Base-by-base conservation (phyloP, 208 protist genomes). In the Crithidia sp. region DNA sequence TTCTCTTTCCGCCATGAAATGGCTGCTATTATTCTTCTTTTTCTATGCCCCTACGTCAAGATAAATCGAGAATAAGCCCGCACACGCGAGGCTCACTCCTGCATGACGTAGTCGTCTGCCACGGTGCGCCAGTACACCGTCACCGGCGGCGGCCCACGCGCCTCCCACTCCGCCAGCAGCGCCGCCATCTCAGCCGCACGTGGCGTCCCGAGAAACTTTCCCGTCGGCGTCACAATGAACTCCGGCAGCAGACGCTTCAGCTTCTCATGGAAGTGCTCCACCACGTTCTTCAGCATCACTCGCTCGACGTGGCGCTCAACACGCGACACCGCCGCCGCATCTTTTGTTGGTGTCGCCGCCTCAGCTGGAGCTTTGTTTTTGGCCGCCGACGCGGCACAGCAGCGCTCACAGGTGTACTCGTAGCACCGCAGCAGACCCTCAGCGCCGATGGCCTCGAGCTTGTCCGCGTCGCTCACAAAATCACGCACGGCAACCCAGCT, bases 381-480 rank as follows among this genome's bases (percentile, higher is more conserved):
- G 10, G 14, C 37, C 45, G 44, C 9, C 55, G 40, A 43, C 5
- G 9, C 57, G n/a, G 54, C 60, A 17, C 66, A 61, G 50, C 56
- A 55, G 2, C 62, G 71, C 16, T 47, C 71, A 52, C 77, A 84
- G 39, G 83, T 85, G 80, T 86, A 94, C 73, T 87, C 71, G 59
- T 93, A 89, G 79, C 92, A 96, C 7, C 92, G 88, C 43, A 78
- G 62, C 40, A 96, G 80, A 16, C 92, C 92, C 7, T 80, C 78
- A 6, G 69, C 66, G 36, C 92, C 92, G 57, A 96, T 92, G 9
- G 92, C 88, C 72, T 95, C 88, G 13, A 96, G 76, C 61, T 96
- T 96, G 79, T 96, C 92, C 9, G 88, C 74, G 60, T 96, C 92
- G 76, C 88, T 94, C 13, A 96, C 92, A 56, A 79, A 73, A 70